Base-by-base conservation (phyloP, 306 rosid genomes). In the Citrullus amarus region DNA sequence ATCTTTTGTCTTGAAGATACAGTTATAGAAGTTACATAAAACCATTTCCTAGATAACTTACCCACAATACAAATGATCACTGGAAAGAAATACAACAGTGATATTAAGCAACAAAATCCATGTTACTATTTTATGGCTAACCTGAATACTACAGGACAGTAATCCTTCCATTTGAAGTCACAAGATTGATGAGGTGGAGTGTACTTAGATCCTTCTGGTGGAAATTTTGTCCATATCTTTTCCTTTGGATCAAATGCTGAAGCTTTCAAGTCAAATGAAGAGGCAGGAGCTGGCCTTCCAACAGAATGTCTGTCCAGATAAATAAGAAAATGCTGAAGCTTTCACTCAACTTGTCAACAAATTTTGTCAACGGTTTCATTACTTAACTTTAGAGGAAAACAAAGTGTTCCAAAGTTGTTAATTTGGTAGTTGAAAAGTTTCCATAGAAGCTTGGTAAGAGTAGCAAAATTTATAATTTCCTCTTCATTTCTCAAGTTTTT, bases 81-180 rank as follows among this genome's bases (percentile, higher is more conserved):
- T 32, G 48, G 8, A 54, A 18, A 55, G 44, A 50, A 36, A 75
- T 32, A 18, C 11, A 32, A 20, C 17, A 76, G 69, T 76, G 48
- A 4, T 46, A 22, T 71, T 71, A 25, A 43, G 41, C 6, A 71
- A 16, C 38, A 20, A 70, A 44, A 44, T 46, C 18, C 38, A 70
- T 22, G 58, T 48, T 25, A n/a, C 15, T 30, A 51, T 11, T 10
- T 62, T 4, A 48, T 28, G 60, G 22, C 86, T 79, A 76, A 94
- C 98, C 98, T 87, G 88, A 95, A 95, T 20, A 95, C 97, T 70
- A 89, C 95, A 0, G 97, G 98, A 44, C 98, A 95, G 78, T 95
- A 95, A 82, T 95, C 98, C 90, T 95, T 95, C 98, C 98, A 95
- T 83, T 80, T 86, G 79, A 95, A 95, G 56, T 95, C 97, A 61